Conservation (phyloP, 176 grass and related monocot species). For the Secale cereale region DNA sequence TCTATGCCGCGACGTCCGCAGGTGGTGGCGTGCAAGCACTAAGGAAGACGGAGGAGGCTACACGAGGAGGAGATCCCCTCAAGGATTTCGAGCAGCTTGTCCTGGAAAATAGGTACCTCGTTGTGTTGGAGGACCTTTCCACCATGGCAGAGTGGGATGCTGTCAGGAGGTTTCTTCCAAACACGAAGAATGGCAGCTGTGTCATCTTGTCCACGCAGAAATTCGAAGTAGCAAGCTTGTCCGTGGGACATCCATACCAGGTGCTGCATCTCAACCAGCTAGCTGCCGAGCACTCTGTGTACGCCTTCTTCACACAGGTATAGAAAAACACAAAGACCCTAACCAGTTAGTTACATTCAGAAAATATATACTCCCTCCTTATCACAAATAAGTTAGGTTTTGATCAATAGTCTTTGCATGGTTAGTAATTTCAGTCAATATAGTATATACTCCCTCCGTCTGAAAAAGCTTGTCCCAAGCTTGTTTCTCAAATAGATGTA, state of each 20-base stretch:
- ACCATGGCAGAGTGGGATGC: background rate
- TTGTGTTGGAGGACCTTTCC: background rate
- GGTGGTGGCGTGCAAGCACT: background rate
- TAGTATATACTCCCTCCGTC: too few relatives aligned
- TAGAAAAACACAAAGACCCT: too few relatives aligned
- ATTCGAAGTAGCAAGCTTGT: background rate
- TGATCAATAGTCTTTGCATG: too few relatives aligned
- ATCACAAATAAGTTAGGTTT: too few relatives aligned
- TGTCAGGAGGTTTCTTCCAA: background rate
- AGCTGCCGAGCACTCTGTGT: background rate
- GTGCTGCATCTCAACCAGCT: background rate
- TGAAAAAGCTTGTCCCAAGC: too few relatives aligned
- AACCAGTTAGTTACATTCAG: too few relatives aligned
- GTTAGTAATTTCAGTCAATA: too few relatives aligned
- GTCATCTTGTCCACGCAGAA: background rate
- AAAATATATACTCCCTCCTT: too few relatives aligned
- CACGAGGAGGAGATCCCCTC: background rate
- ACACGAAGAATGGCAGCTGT: background rate
- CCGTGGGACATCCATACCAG: background rate
- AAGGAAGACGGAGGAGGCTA: background rate
- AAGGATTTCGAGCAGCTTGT: background rate
- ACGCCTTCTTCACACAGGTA: background rate
- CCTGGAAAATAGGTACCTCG: background rate
- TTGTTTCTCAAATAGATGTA: too few relatives aligned
- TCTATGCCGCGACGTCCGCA: background rate